A percentile compares a stretch with the other conserved stretches of the same genome.
phyloP scores from a whole-genome alignment of 2,329 filamentous ascomycete species.

The Clonostachys solani region DNA sequence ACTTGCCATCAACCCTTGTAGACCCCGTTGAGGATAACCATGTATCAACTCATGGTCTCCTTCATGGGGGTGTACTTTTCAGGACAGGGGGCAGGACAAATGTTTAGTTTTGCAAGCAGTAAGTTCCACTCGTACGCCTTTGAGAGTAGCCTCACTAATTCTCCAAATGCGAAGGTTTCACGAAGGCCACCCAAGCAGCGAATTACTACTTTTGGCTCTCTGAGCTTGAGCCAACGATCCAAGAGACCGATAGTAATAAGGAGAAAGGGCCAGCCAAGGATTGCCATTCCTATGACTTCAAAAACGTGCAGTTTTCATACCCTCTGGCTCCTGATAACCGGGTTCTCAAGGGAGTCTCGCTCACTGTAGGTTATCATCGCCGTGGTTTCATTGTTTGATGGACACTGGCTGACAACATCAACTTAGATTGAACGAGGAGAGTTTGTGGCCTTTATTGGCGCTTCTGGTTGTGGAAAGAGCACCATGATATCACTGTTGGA shows the following conservation, averaged over 20 bases:
- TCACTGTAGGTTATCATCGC: too few species aligned
- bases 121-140: too few species aligned
- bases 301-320: constrained; percentile 47
- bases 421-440: constrained; percentile 65
- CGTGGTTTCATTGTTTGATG: too few species aligned
- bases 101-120: constrained; percentile 26
- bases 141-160: too few species aligned
- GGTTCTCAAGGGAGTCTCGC: constrained; percentile 22
- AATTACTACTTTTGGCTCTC: constrained; percentile 29
- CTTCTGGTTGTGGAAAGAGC: constrained; percentile 91
- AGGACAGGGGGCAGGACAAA: constrained; percentile 11
- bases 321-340: constrained; percentile 24
- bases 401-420: too few species aligned
- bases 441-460: constrained; percentile 88
- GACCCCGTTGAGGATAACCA: constrained; percentile 11
- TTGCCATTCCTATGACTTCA: constrained; percentile 26
- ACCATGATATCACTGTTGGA: constrained; percentile 92
- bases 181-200: constrained; percentile 26
- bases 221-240: constrained; percentile 14
- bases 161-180: too few species aligned
- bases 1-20: constrained; percentile 9
- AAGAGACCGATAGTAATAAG: constrained; percentile 8
- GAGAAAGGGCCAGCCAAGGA: too few species aligned
- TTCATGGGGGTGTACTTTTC: constrained; percentile 30
- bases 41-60: constrained; percentile 31